phyloP scores from a whole-genome alignment of 495 filamentous ascomycete species.

The Aspergillus bridgeri region DNA sequence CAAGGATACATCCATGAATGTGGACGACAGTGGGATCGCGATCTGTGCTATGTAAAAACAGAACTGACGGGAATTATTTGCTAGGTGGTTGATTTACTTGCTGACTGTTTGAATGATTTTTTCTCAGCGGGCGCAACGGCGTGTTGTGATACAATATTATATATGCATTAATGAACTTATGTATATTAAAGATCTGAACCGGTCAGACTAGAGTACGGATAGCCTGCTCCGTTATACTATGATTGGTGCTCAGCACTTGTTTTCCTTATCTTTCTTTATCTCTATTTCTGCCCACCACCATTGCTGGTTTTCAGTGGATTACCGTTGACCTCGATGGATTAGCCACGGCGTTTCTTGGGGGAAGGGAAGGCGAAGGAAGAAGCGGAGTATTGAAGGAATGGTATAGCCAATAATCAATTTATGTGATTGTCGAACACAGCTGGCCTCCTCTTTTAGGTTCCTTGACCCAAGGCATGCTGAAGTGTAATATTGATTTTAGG shows the following conservation, averaged over 20 bases:
- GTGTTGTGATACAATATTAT: not conserved
- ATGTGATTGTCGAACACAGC: too few relatives aligned
- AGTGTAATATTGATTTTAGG: too few relatives aligned
- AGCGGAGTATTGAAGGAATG: not conserved
- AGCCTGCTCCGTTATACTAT: not conserved
- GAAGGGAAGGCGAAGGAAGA: conserved; percentile 13
- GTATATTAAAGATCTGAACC: not conserved
- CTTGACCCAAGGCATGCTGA: not conserved
- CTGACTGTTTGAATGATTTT: not conserved
- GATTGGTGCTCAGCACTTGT: not conserved
- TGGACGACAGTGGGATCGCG: conserved; percentile 25
- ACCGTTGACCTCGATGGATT: conserved; percentile 24
- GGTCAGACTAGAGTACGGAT: not conserved
- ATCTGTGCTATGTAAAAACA: conserved; percentile 26
- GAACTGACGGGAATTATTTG: not conserved
- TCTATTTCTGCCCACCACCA: not conserved
- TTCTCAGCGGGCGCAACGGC: not conserved
- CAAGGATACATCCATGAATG: conserved; percentile 20
- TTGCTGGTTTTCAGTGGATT: not conserved
- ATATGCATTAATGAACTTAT: not conserved
- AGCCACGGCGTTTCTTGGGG: conserved; percentile 36
- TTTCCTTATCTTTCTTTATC: conserved; percentile 9
- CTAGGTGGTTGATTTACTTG: not conserved
- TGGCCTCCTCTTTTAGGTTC: too few relatives aligned
- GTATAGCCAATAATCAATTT: not conserved